Conservation (phyloP, 768 basidiomycete genomes). For the Xerocomellus dryophilus region DNA sequence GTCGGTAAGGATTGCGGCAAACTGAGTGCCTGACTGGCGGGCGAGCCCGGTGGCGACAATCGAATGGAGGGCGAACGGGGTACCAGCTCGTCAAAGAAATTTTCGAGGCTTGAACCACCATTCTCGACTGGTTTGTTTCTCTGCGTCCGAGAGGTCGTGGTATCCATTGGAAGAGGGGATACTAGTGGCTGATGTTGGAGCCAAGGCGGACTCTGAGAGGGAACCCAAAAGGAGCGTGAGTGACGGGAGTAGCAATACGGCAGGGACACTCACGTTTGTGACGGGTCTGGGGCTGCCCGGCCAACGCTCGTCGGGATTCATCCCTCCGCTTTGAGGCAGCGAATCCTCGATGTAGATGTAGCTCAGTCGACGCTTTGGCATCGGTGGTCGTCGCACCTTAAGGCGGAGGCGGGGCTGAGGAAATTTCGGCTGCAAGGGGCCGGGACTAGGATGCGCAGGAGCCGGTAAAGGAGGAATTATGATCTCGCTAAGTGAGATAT, state of each 20-base stretch:
- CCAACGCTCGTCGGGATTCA: conserved; percentile 10
- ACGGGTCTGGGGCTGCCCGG: conserved; percentile 13
- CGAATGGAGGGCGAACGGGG: conserved; percentile 19
- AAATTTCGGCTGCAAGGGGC: background rate
- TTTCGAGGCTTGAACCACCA: conserved; percentile 10
- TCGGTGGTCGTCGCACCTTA: conserved; percentile 26
- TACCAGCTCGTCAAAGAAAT: conserved; percentile 12
- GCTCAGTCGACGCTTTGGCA: conserved; percentile 24
- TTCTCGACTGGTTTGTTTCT: background rate
- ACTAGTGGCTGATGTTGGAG: conserved; percentile 15
- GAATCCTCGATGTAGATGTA: conserved; percentile 11
- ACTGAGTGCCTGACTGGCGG: background rate
- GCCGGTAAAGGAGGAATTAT: conserved; percentile 31
- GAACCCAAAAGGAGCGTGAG: background rate
- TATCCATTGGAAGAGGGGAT: conserved; percentile 1
- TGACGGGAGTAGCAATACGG: background rate
- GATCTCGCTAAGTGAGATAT: conserved; percentile 41
- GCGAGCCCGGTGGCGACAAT: conserved; percentile 19
- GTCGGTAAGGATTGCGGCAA: background rate
- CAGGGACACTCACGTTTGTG: conserved; percentile 11
- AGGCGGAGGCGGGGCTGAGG: conserved; percentile 24
- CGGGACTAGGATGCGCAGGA: background rate
- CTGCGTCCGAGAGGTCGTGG: background rate
- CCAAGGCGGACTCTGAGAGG: conserved; percentile 7
- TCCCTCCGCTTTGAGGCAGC: background rate